Base-by-base conservation (phyloP, 2,329 filamentous ascomycete genomes). In the Colletotrichum endophyticum region DNA sequence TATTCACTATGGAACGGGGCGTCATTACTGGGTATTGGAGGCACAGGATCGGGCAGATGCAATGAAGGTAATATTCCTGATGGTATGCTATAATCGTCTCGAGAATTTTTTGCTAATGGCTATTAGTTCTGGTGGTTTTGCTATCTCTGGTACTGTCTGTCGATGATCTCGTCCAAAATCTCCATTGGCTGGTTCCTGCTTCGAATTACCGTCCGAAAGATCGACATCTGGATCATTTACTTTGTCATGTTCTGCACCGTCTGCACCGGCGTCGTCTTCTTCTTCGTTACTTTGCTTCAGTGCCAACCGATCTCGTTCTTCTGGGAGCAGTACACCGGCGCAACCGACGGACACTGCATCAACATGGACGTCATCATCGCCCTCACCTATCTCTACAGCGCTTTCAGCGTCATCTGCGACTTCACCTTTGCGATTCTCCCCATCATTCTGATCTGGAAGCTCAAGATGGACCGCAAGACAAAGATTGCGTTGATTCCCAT, bases 381-480 rank as follows among this genome's bases (percentile, higher is more conserved):
- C 39, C 85, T 92, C 30, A 89, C 88, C 11, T 90, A 91, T 73
- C 81, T 89, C 3, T 90, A 91, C 81, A 90, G 89, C 78, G 86
- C 84, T 4, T 84, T 87, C 30, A 89, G 87, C 56, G 87, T 89
- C 56, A 80, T 88, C 30, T 88, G 86, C 66, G 90, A 92, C 80
- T 87, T 91, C 64, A 87, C 86, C 0, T 86, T 91, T 72, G 89
- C 89, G 8, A 81, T 91, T n/a, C 80, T 92, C 6, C 90, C 90
- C 1, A 86, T 90, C 8, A 88, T 89, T 75, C 84, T 94, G 8
- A 86, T 93, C 3, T 89, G 86, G 84, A 86, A 87, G 32, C 80
- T 92, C 44, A 88, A 92, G 72, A 92, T 93, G 88, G 87, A 88
- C 63, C 79, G 77, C 9, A 86, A 85, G 77, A 89, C 87, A 4